Base-by-base conservation (phyloP, 139 green algal genomes). In the Picochlorum costavermella region DNA sequence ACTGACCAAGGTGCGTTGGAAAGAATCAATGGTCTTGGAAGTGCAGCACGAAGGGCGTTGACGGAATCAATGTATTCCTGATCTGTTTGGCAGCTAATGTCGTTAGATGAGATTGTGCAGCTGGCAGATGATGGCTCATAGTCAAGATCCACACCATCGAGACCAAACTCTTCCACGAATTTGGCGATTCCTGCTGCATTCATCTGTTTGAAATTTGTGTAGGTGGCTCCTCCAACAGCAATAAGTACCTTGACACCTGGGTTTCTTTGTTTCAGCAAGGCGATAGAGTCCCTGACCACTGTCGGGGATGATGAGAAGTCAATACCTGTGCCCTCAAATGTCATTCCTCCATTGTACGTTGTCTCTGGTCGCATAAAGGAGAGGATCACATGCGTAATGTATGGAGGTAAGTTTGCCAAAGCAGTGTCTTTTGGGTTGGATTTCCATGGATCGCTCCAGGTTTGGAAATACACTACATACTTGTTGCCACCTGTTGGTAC, bases 91-190 rank as follows among this genome's bases (percentile, higher is more conserved):
- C 76, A 83, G 17, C 16, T 37, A 13, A 78, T 68, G 2, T 59
- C 40, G 9, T 33, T 30, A 6, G 28, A 37, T 40, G 28, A 45
- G 5, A 37, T 45, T 20, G n/a, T 50, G 37, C 61, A 70, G 50
- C 20, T 20, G 4, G 51, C 17, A 44, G 25, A 45, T 56, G 64
- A 30, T 30, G 50, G 61, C 50, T 79, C 69, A 16, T 62, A 80
- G 37, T 79, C 64, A 10, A 73, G 51, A 50, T 77, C 72, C 12
- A 77, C 61, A 17, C 75, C 76, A 29, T 83, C 76, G 10, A 81
- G 59, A 28, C 65, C 50, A 62, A 72, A 79, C 2, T 56, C 55
- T 2, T 79, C 23, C 1, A 81, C 74, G 43, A 83, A 72, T 40
- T 72, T 63, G 11, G 46, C 61, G 36, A 83, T 72, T 30, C 25